Conservation (phyloP, 106 monocot genomes). For the Dioscorea alata region DNA sequence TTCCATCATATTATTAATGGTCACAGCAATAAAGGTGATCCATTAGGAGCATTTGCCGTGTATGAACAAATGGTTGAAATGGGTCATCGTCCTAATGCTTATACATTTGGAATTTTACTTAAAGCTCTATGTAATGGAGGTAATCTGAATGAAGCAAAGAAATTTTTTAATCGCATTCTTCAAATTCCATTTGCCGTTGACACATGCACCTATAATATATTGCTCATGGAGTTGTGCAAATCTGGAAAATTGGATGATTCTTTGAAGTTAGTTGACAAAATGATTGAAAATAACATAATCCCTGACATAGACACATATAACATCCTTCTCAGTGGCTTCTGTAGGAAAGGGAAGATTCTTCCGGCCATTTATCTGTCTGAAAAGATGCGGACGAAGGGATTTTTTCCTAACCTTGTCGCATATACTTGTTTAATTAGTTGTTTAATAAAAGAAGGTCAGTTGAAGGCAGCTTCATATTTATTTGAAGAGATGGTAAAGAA, state of each 20-base stretch:
- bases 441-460: slow-evolving; percentile 50
- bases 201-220: slow-evolving; percentile 34
- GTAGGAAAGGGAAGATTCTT: slow-evolving; percentile 47
- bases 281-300: slow-evolving; percentile 48
- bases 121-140: slow-evolving; percentile 1
- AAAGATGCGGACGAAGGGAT: slow-evolving; percentile 42
- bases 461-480: slow-evolving; percentile 61
- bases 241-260: slow-evolving; percentile 54
- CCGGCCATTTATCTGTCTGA: slow-evolving; percentile 49
- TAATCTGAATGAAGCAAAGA: slow-evolving; percentile 37
- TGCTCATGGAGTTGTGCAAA: slow-evolving; percentile 55
- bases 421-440: slow-evolving; percentile 65
- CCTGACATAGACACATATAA: slow-evolving; percentile 65
- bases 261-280: slow-evolving; percentile 44
- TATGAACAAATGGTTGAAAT: slow-evolving; percentile 53
- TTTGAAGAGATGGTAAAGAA: slow-evolving; percentile 67
- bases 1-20: slow-evolving; percentile 54
- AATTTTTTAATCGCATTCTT: slow-evolving; percentile 32
- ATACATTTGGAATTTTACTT: slow-evolving; percentile 49
- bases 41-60: slow-evolving; percentile 35
- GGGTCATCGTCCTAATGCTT: slow-evolving; percentile 33
- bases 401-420: slow-evolving; percentile 45
- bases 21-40: slow-evolving; percentile 42
- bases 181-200: slow-evolving; percentile 36
- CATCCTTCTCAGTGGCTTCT: slow-evolving; percentile 63